Evolutionary conservation across 2,329 filamentous ascomycete genomes (phyloP).

Genomic region (Mycosphaerella sp.): DNA sequence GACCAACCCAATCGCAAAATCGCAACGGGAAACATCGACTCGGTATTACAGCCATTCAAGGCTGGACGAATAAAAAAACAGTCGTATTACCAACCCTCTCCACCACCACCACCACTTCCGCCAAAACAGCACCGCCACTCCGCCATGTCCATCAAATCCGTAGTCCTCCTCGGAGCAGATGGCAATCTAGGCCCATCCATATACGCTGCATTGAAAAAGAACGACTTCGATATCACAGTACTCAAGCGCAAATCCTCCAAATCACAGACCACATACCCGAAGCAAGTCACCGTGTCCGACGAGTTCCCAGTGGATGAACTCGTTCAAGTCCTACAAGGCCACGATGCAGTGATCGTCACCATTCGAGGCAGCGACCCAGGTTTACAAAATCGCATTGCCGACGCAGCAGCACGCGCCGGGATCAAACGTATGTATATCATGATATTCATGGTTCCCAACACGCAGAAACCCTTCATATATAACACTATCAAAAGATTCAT

Average conservation of each 20-base stretch:
- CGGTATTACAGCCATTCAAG: too few relatives aligned
- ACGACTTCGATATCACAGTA: slow-evolving; percentile 50
- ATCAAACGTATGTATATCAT: slow-evolving; percentile 46
- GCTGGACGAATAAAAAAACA: too few relatives aligned
- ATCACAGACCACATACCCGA: slow-evolving; percentile 35
- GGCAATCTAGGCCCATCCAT: slow-evolving; percentile 43
- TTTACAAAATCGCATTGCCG: slow-evolving; percentile 49
- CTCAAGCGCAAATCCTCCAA: slow-evolving; percentile 48
- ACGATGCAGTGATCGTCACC: slow-evolving; percentile 52
- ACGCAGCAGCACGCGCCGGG: slow-evolving; percentile 54
- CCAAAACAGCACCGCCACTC: neutral
- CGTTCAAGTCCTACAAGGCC: slow-evolving; percentile 46
- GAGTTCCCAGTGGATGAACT: slow-evolving; percentile 46
- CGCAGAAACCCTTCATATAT: too few relatives aligned
- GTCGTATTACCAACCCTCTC: too few relatives aligned
- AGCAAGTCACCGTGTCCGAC: slow-evolving; percentile 41
- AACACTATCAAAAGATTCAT: too few relatives aligned
- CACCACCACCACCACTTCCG: neutral
- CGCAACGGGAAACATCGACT: neutral
- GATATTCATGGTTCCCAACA: too few relatives aligned
- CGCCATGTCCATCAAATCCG: slow-evolving; percentile 37
- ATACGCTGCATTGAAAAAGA: slow-evolving; percentile 37
- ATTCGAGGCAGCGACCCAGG: slow-evolving; percentile 40
- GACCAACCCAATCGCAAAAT: neutral
- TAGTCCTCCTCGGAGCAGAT: slow-evolving; percentile 41